Percentiles rank a stretch among this genome's conserved stretches.
These are phyloP conservation scores for Podila clonocystis DNA, from an alignment of 192 early-diverging fungal genomes.

Conservation along the genomic window DNA sequence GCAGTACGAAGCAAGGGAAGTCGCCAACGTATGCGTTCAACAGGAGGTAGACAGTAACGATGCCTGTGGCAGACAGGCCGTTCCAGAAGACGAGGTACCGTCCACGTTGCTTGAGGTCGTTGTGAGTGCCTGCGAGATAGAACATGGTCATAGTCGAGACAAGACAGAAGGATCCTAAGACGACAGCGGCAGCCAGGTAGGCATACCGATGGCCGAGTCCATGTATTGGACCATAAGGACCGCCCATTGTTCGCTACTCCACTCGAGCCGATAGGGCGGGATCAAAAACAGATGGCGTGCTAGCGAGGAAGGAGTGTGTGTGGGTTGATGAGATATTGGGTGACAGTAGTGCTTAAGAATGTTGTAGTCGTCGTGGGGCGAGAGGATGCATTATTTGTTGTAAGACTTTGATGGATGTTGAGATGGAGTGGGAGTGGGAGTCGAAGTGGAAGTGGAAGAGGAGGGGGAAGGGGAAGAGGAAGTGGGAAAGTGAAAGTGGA, in stretches of 20 bases:
- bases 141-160: constrained; percentile 35
- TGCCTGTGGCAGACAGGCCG: constrained; percentile 33
- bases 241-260: constrained; percentile 6
- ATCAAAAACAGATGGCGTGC: neutral
- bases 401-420: too few species aligned
- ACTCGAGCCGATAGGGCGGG: neutral
- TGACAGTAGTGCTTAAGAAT: too few species aligned
- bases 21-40: constrained; percentile 44
- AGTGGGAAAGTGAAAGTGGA: too few species aligned
- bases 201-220: constrained; percentile 26
- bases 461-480: too few species aligned
- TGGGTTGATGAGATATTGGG: too few species aligned
- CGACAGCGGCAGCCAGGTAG: constrained; percentile 20
- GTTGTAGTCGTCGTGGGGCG: too few species aligned
- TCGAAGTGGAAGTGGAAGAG: too few species aligned
- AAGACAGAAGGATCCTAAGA: constrained; percentile 34
- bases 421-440: too few species aligned
- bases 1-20: constrained; percentile 39
- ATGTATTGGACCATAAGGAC: constrained; percentile 26
- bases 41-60: constrained; percentile 44
- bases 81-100: constrained; percentile 49
- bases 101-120: constrained; percentile 51
- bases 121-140: constrained; percentile 33
- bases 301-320: neutral
- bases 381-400: too few species aligned